Evolutionary conservation across 257 asterid genomes (phyloP).

Genomic region (Cynanchum wilfordii): DNA sequence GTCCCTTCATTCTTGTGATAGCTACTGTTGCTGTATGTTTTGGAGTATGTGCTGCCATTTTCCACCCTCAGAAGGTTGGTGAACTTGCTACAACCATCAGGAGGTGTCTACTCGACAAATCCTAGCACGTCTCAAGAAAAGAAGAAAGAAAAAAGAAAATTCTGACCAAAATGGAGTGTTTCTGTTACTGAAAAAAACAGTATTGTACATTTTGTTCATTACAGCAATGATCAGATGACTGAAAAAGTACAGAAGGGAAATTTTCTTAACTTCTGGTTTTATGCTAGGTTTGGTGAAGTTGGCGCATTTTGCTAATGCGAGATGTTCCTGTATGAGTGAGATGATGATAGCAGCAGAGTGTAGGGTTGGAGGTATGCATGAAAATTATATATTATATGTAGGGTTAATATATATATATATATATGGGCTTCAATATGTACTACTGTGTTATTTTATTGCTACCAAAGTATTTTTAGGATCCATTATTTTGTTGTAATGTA

Average conservation of each 20-base stretch:
- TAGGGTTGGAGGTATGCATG: no score
- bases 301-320: no score
- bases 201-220: slow-evolving; percentile 7
- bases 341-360: neutral
- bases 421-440: neutral
- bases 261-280: neutral
- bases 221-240: neutral
- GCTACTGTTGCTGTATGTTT: slow-evolving; percentile 55
- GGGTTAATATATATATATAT: no score
- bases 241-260: neutral
- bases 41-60: slow-evolving; percentile 55
- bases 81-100: slow-evolving; percentile 54
- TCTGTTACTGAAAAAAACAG: no score
- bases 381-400: no score
- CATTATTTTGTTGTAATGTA: no score
- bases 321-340: neutral
- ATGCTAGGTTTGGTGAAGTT: neutral
- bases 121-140: slow-evolving; percentile 2
- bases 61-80: slow-evolving; percentile 61
- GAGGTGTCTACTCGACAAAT: slow-evolving; percentile 48
- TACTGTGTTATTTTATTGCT: neutral
- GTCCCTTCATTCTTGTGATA: slow-evolving; percentile 37
- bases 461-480: neutral
- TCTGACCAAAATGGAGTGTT: neutral
- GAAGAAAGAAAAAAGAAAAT: neutral